phyloP scores from a whole-genome alignment of 345 rosid species.

The Eucalyptus caleyi region DNA sequence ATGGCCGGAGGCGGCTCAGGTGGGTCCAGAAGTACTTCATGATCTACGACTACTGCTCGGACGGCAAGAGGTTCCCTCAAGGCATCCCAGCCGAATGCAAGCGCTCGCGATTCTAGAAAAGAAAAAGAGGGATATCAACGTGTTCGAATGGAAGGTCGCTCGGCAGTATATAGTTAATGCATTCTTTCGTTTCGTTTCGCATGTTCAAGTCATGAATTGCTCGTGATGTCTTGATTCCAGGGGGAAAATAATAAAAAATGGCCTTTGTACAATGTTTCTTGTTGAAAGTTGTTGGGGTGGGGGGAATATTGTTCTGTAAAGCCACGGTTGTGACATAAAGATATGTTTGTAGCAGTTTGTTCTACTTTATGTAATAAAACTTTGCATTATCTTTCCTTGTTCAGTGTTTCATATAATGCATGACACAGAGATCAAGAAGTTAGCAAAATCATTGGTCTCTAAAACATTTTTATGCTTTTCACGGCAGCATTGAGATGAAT shows the following conservation, averaged over 20 bases:
- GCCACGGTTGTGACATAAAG: neutral
- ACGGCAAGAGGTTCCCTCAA: slow-evolving; percentile 33
- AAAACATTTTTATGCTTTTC: neutral
- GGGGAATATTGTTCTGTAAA: neutral
- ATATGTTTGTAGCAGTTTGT: neutral
- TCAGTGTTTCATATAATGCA: neutral
- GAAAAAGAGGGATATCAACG: neutral
- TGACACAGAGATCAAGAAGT: neutral
- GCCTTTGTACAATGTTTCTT: neutral
- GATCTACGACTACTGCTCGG: slow-evolving; percentile 44
- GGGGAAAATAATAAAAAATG: neutral
- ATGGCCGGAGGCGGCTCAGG: slow-evolving; percentile 13
- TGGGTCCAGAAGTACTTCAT: slow-evolving; percentile 47
- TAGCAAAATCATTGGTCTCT: neutral
- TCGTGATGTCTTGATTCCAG: neutral
- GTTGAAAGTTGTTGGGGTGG: neutral
- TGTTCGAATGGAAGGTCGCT: neutral
- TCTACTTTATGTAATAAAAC: neutral
- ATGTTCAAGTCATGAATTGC: neutral
- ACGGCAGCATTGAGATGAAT: neutral
- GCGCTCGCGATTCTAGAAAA: neutral
- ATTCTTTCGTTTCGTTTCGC: neutral
- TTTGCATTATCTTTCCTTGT: neutral
- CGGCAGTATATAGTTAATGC: neutral
- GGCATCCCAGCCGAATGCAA: slow-evolving; percentile 42